These are phyloP conservation scores for Paecilomyces fulvus DNA, from an alignment of 2,329 filamentous ascomycete genomes.

Conservation along the genomic window DNA sequence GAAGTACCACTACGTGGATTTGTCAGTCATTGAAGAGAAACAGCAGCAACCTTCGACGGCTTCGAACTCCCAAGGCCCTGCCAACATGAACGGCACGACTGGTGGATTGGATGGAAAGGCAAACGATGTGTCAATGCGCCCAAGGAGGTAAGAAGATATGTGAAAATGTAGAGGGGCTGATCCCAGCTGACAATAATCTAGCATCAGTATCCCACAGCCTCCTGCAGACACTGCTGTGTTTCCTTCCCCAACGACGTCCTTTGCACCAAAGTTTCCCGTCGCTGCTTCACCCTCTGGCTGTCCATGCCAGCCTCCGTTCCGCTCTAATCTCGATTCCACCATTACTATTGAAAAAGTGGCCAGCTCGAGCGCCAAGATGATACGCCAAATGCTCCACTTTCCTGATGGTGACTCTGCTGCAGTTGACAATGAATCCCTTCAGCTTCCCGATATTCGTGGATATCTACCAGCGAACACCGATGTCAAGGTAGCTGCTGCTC, in stretches of 20 bases:
- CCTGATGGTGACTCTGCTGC: conserved; percentile 22
- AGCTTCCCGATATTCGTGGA: conserved; percentile 74
- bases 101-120: conserved; percentile 14
- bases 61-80: conserved; percentile 17
- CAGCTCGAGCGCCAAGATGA: conserved; percentile 28
- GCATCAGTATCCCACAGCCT: conserved; percentile 24
- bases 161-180: neutral
- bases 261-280: conserved; percentile 22
- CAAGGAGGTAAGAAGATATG: conserved; percentile 19
- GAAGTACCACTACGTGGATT: conserved; percentile 80
- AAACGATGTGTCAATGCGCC: conserved; percentile 17
- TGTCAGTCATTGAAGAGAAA: conserved; percentile 40
- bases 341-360: conserved; percentile 30
- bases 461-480: conserved; percentile 79
- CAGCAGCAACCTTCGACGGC: conserved; percentile 22
- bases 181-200: conserved; percentile 5
- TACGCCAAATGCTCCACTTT: conserved; percentile 33
- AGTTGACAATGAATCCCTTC: conserved; percentile 61
- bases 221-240: conserved; percentile 31
- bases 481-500: conserved; percentile 72
- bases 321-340: conserved; percentile 18
- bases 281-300: conserved; percentile 15
- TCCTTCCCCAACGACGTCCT: conserved; percentile 31
- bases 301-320: conserved; percentile 20
- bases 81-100: conserved; percentile 11